Percentiles rank a stretch among this genome's conserved stretches.
Evolutionary conservation across 306 rosid species (phyloP).

Genomic region (Pyrus communis): DNA sequence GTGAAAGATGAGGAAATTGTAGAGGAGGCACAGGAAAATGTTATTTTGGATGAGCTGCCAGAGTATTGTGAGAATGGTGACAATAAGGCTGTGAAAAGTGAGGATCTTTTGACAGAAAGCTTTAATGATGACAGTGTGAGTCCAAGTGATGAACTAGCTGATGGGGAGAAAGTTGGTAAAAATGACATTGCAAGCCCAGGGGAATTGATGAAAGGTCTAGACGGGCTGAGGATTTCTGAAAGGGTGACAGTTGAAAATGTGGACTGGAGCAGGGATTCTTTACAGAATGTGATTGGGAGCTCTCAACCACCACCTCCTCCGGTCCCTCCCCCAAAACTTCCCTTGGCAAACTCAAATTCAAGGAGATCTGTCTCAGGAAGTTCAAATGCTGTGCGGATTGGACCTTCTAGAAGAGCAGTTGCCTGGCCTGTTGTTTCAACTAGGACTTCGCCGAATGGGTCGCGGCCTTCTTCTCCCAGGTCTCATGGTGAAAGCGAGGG

Average conservation of each 20-base stretch:
- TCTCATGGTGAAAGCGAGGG: slow-evolving; percentile 90
- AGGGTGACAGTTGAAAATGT: slow-evolving; percentile 28
- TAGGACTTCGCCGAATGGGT: slow-evolving; percentile 68
- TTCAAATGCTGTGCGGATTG: slow-evolving; percentile 43
- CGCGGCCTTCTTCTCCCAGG: slow-evolving; percentile 87
- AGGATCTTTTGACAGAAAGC: slow-evolving; percentile 34
- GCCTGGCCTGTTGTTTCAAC: slow-evolving; percentile 68
- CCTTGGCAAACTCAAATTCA: slow-evolving; percentile 37
- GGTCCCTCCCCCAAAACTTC: slow-evolving; percentile 76
- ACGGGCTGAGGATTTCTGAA: slow-evolving; percentile 32
- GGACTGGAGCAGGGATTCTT: slow-evolving; percentile 27
- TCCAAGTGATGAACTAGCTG: slow-evolving; percentile 30
- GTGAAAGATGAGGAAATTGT: slow-evolving; percentile 56
- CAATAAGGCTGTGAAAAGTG: slow-evolving; percentile 31
- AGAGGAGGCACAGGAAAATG: slow-evolving; percentile 38
- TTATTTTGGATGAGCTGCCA: slow-evolving; percentile 39
- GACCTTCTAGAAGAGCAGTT: slow-evolving; percentile 59
- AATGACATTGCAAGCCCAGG: slow-evolving; percentile 30
- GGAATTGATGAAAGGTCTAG: slow-evolving; percentile 29
- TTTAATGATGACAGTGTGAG: slow-evolving; percentile 39
- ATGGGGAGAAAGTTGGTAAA: slow-evolving; percentile 29
- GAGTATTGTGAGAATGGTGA: slow-evolving; percentile 35
- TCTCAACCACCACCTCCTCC: slow-evolving; percentile 90
- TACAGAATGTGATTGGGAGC: slow-evolving; percentile 17
- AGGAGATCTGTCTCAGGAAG: slow-evolving; percentile 48